A percentile compares a stretch with the other conserved stretches of the same genome.
Evolutionary conservation across 345 rosid genomes (phyloP).

Genomic region (Syzygium aqueum): DNA sequence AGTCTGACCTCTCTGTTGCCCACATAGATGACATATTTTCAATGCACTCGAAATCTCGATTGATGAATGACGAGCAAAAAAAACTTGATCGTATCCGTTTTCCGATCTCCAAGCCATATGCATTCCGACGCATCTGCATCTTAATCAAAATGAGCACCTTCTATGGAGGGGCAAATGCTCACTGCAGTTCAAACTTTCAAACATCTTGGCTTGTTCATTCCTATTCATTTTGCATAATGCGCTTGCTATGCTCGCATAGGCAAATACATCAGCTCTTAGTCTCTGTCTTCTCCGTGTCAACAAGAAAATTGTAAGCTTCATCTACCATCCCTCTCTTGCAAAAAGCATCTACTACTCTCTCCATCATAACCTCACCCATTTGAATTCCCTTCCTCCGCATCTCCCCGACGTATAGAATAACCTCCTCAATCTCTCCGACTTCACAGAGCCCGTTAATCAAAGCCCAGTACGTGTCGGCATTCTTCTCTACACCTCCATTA

Average conservation of each 20-base stretch:
- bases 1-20: neutral
- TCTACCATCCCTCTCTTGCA: constrained; percentile 23
- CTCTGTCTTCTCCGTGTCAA: constrained; percentile 31
- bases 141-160: neutral
- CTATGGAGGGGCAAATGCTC: neutral
- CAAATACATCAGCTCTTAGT: neutral
- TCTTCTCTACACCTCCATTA: constrained; percentile 17
- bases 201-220: neutral
- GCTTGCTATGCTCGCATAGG: neutral
- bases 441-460: constrained; percentile 31
- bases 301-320: constrained; percentile 22
- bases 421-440: constrained; percentile 25
- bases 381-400: constrained; percentile 31
- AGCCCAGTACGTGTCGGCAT: constrained; percentile 32
- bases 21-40: neutral
- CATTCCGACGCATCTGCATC: neutral
- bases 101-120: neutral
- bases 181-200: neutral
- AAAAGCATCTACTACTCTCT: constrained; percentile 19
- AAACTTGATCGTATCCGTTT: neutral
- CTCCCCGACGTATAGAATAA: constrained; percentile 14
- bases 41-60: neutral
- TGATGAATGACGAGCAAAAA: neutral
- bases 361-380: constrained; percentile 23
- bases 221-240: neutral